Evolutionary conservation across 176 grass and related monocot species (phyloP), one percentile per base, ranked within the genome.

Genomic region (Avena sativa): DNA sequence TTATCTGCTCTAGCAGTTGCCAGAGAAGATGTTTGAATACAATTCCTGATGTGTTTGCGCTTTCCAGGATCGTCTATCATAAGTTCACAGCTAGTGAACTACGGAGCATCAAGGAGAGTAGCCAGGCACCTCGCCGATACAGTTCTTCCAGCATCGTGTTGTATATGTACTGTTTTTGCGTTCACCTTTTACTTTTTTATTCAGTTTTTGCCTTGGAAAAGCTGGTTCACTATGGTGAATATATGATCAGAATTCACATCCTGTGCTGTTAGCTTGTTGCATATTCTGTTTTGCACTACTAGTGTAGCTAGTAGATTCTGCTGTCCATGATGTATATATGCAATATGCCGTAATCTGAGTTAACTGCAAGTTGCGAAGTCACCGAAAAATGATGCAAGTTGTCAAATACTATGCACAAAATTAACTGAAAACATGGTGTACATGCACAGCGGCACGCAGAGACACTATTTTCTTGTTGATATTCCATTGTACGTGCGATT

Each of bases 41-140:
- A 63, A 8, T 53, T 52, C 20, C 11, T 85, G n/a, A 85, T 20
- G 59, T 36, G 47, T 52, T 62, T 70, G 2, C 4, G 34, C 25
- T 76, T 76, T 81, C 40, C 49, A 91, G 86, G 86, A 88, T 43
- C 49, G 66, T 53, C 40, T 76, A 13, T 26, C 69, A 28, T 85
- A 12, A 67, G 28, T 67, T 67, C 64, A 67, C 64, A 71, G 74
- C 21, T 47, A 71, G n/a, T 12, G 8, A 11, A 63, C 74, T 57
- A 49, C 12, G 26, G 58, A 75, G 76, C 51, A 60, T 68, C 38
- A 79, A 59, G 50, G 3, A 50, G 57, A 26, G 59, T 55, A 2
- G 10, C 9, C 50, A 23, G 70, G 6, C 47, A 64, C 30, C 58
- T 56, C 10, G 0, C 58, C 7, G 28, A 51, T 40, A 80, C 20